phyloP scores from a whole-genome alignment of 495 filamentous ascomycete genomes.

The Talaromyces wortmannii region DNA sequence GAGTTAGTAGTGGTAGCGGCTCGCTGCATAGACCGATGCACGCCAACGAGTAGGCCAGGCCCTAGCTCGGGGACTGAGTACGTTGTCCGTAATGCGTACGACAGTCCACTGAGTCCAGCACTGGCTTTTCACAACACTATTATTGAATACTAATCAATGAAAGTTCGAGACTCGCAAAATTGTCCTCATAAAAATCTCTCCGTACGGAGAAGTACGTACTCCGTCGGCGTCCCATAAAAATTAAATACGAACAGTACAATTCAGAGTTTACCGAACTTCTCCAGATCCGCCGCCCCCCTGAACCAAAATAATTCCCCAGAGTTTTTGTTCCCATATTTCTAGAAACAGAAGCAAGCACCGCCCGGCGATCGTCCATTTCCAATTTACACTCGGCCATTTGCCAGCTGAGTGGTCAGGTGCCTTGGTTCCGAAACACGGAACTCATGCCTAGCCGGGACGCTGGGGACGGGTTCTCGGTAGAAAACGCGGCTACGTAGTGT shows the following conservation, averaged over 20 bases:
- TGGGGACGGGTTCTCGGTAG: not conserved
- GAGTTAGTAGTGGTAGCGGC: no score
- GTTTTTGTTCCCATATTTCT: not conserved
- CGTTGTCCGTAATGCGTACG: no score
- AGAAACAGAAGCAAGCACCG: not conserved
- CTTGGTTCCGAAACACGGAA: not conserved
- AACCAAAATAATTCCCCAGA: not conserved
- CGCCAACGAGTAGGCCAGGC: no score
- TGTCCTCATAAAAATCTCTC: no score
- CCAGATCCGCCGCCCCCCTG: not conserved
- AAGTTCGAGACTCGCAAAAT: no score
- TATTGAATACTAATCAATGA: no score
- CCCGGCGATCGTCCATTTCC: not conserved
- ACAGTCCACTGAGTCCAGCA: no score
- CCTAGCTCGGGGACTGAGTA: no score
- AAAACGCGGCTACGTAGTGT: not conserved
- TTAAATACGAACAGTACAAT: not conserved
- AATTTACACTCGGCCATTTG: not conserved
- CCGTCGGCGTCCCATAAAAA: no score
- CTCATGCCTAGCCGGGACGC: not conserved
- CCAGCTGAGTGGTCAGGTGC: not conserved
- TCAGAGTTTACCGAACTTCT: not conserved
- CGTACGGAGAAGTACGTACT: no score
- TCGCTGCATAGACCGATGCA: no score
- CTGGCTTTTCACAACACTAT: no score